Evolutionary conservation across 2,329 filamentous ascomycete genomes (phyloP), one percentile per base, ranked within the genome.

Genomic region (Colletotrichum salicis): DNA sequence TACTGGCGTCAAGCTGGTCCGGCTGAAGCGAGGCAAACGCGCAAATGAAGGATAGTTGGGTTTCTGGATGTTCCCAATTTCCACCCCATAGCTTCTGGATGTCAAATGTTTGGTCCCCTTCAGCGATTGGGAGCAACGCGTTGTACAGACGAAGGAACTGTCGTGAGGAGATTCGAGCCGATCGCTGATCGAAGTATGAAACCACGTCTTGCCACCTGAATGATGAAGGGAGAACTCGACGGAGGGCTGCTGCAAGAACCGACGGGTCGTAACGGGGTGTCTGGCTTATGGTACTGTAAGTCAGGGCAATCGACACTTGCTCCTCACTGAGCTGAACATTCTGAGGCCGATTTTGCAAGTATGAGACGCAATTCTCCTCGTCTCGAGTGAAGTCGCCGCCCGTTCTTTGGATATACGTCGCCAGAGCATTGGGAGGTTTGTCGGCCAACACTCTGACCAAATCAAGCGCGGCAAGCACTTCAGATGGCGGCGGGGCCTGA

Each of bases 31-130:
- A 93, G 27, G 96, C 87, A 79, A 96, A 98, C 22, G 95, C 95
- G 74, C 93, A 92, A 65, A 98, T 90, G 79, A 98, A 98, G n/a
- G 95, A 97, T 45, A 99, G 85, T 75, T 98, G 96, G 0, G 96
- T 94, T 73, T 97, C 91, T 15, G 93, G 89, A 75, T 97, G 90
- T 73, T 92, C 90, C 96, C 97, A 99, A 73, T 90, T 86, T 77
- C 95, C 95, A 70, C 95, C 95, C 95, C 96, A 98, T 27, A 99
- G 85, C 51, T 88, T 88, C 80, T 98, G 95, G 56, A 99, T 92
- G 79, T 98, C 94, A 76, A 98, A 91, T 31, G 85, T 85, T 19
- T 88, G 84, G 11, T 85, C 82, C n/a, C 88, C 85, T 64, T 84
- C 84, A 2, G 95, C 93, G 66, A 96, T 86, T 1, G 92, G 91